phyloP scores from a whole-genome alignment of 2,329 filamentous ascomycete genomes.

The Phoma sp. region DNA sequence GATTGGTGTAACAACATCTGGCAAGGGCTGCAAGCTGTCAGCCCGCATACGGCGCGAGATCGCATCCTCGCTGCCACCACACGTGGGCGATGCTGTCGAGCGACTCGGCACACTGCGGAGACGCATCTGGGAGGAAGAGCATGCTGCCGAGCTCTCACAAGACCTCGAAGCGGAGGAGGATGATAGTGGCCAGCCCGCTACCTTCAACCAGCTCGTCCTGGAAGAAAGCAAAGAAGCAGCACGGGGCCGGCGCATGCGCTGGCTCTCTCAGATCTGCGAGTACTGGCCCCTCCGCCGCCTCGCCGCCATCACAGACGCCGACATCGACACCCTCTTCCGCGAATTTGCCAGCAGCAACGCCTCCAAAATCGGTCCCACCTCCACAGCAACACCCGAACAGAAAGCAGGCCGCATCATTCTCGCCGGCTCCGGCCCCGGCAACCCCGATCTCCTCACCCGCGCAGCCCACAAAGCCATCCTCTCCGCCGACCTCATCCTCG shows the following conservation, averaged over 20 bases:
- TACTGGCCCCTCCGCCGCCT: slow-evolving; percentile 93
- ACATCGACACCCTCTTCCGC: slow-evolving; percentile 78
- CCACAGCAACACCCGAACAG: slow-evolving; percentile 25
- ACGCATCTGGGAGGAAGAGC: slow-evolving; percentile 55
- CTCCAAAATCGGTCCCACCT: slow-evolving; percentile 36
- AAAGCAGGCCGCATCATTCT: slow-evolving; percentile 77
- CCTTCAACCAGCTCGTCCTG: slow-evolving; percentile 83
- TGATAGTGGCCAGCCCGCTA: slow-evolving; percentile 75
- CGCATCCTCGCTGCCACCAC: slow-evolving; percentile 75
- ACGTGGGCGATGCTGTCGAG: slow-evolving; percentile 79
- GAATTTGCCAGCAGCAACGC: slow-evolving; percentile 65
- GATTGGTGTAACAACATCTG: slow-evolving; percentile 94
- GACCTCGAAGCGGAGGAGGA: slow-evolving; percentile 63
- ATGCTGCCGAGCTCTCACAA: slow-evolving; percentile 58
- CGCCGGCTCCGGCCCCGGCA: slow-evolving; percentile 89
- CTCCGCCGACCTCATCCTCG: slow-evolving; percentile 78
- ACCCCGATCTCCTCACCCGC: slow-evolving; percentile 88
- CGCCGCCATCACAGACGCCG: slow-evolving; percentile 78
- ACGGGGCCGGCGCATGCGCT: slow-evolving; percentile 84
- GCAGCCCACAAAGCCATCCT: slow-evolving; percentile 80
- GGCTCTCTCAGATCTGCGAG: slow-evolving; percentile 96
- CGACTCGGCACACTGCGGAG: slow-evolving; percentile 68
- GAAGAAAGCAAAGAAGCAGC: slow-evolving; percentile 76
- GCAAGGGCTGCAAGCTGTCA: slow-evolving; percentile 91
- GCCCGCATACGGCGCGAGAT: slow-evolving; percentile 89